Evolutionary conservation across 139 green algal species (phyloP), one percentile per base, ranked within the genome.

Genomic region (Tetradesmus obliquus): DNA sequence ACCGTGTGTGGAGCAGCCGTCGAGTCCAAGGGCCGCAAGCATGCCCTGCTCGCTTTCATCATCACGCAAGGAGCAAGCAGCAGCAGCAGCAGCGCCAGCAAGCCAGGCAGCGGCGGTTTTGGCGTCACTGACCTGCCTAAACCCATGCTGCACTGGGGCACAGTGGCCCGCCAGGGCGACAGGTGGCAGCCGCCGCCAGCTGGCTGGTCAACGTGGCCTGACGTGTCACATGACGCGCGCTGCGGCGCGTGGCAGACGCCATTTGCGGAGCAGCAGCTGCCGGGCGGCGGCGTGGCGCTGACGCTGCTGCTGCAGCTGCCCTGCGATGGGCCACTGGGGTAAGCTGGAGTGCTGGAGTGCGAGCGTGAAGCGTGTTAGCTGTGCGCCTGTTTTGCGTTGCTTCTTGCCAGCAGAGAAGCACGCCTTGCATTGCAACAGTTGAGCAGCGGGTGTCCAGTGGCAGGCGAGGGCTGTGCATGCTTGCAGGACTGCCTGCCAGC

Each of bases 221-320:
- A 91, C 69, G 82, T 87, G 19, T 95, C 93, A 3, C 53, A 91
- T 32, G 72, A 88, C 57, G 91, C 87, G 80, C 89, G 93, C 84
- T 88, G 91, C 79, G 84, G 84, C 12, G 93, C 93, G 0, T 95
- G 93, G 93, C 90, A 94, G 84, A 94, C 93, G 10, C 90, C 93
- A 1, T 90, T 95, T 24, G 20, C 53, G 3, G n/a, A 88, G 10
- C 69, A 55, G 17, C 4, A 60, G 22, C 45, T 74, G 7, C 57
- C 45, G 9, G 45, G 79, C 10, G 71, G 58, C 0, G 72, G 83
- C 17, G 24, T 62, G 20, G 90, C 84, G 17, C 84, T 91, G 20
- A 88, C 88, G 1, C n/a, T 93, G 62, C 84, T 94, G 71, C 84
- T 95, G 87, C 93, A 95, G 79, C 79, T 95, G 69, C 92, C 93